Evolutionary conservation across 495 filamentous ascomycete species (phyloP).

Genomic region (Parmelia sp.): DNA sequence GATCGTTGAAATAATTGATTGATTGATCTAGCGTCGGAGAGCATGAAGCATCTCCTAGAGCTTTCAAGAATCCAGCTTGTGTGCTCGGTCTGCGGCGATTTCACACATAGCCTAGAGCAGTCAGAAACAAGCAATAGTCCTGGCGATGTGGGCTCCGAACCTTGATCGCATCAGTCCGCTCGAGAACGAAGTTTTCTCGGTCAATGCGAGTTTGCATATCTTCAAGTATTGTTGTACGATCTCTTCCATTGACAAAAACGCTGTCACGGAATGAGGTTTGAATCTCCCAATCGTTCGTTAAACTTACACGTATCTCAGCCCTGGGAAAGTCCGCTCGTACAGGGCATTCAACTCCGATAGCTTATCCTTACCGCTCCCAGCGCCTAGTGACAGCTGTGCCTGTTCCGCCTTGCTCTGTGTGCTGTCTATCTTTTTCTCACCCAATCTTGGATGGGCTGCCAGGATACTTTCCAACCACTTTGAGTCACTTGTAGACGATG

Average conservation of each 20-base stretch:
- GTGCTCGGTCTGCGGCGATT: conserved; percentile 58
- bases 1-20: neutral
- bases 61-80: conserved; percentile 36
- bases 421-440: conserved; percentile 70
- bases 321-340: conserved; percentile 79
- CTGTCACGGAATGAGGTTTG: conserved; percentile 31
- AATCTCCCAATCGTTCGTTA: neutral
- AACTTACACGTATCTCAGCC: conserved; percentile 76
- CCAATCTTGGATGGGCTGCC: conserved; percentile 81
- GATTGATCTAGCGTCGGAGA: neutral
- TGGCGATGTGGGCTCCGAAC: conserved; percentile 38
- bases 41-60: neutral
- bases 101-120: conserved; percentile 60
- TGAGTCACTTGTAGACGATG: conserved; percentile 45
- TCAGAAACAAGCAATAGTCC: conserved; percentile 9
- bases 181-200: conserved; percentile 56
- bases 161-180: conserved; percentile 70
- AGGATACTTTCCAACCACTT: conserved; percentile 63
- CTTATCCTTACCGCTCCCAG: conserved; percentile 49
- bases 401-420: conserved; percentile 75
- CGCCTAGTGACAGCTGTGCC: conserved; percentile 54
- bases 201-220: conserved; percentile 78
- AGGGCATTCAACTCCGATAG: conserved; percentile 63
- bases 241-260: conserved; percentile 83
- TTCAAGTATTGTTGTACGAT: conserved; percentile 65